Base-by-base conservation (phyloP, 805 yeast species). In the Saturnispora besseyi region DNA sequence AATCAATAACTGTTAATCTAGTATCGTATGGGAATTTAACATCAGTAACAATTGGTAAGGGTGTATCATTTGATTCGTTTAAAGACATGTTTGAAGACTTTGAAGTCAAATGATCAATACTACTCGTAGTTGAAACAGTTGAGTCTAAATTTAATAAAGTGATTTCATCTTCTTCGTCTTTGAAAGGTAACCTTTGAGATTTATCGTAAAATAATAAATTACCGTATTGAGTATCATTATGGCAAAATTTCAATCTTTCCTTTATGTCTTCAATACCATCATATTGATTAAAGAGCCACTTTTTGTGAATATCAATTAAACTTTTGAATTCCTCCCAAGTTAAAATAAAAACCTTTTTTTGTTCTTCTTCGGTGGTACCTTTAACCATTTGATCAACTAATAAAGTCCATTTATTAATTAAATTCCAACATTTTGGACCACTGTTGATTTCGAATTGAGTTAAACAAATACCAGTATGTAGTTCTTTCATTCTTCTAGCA, bases 201-300 rank as follows among this genome's bases (percentile, higher is more conserved):
- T 64, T 65, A 44, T 59, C 62, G 55, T 67, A 68, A 43, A 91
- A 78, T 50, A 93, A 71, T 54, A 93, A 73, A 62, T 93, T 93
- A 32, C 99, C 99, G 63, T 93, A 91, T 65, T 93, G 99, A 0
- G 98, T 85, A 66, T 91, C 99, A 62, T 93, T 93, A 67, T 93
- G 99, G 59, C 96, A 88, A 62, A 93, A 93, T 12, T 79, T 88
- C 53, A 86, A 71, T 48, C 74, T 71, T 12, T 72, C 69, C 45
- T 71, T 66, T 34, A 80, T 64, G 21, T 63, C 63, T 9, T 64
- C 66, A 21, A 48, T 53, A 21, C 65, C 66, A 26, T 75, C 75
- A 58, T 82, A 79, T 53, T 75, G 68, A 5, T 57, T 58, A 34
- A 71, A 72, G 18, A 93, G 66, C 89, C 90, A 87, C 6, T 70